A percentile compares a stretch with the other conserved stretches of the same genome.
Conservation (phyloP, 768 basidiomycete genomes). For the Trametes coccinea region DNA sequence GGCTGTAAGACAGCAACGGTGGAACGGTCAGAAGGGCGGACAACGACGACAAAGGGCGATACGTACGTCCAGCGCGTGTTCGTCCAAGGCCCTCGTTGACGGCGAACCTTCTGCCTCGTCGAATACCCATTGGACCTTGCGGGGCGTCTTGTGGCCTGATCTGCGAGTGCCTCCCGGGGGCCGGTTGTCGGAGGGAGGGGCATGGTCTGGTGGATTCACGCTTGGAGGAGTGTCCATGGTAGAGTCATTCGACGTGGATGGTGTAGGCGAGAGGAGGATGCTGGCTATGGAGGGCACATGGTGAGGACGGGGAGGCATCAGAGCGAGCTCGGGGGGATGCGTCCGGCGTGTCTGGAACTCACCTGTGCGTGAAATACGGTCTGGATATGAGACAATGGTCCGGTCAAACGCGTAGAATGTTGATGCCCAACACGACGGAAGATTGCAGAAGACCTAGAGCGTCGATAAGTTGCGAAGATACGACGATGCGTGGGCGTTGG, state of each 20-base stretch:
- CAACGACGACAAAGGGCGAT: constrained; percentile 12
- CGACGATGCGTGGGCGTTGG: constrained; percentile 1
- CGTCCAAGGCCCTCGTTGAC: constrained; percentile 49
- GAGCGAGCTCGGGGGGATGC: constrained; percentile 1
- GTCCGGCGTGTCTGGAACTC: not conserved
- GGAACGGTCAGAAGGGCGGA: not conserved
- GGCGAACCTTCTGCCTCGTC: constrained; percentile 20
- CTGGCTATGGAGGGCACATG: constrained; percentile 27
- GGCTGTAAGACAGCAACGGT: constrained; percentile 37
- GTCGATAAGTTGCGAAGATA: not conserved
- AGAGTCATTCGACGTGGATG: constrained; percentile 11
- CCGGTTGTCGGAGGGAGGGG: constrained; percentile 15
- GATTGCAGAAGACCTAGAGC: not conserved
- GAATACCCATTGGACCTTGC: constrained; percentile 55
- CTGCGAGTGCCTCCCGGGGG: constrained; percentile 24
- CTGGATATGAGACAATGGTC: constrained; percentile 4
- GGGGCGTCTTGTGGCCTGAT: constrained; percentile 45
- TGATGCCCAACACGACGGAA: constrained; percentile 3
- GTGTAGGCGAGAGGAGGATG: constrained; percentile 19
- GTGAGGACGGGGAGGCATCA: constrained; percentile 13
- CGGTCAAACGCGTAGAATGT: not conserved
- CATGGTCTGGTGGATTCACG: constrained; percentile 3
- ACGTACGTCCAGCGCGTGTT: constrained; percentile 54
- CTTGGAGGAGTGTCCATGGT: constrained; percentile 24
- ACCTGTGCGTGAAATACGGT: constrained; percentile 6